A percentile compares a stretch with the other conserved stretches of the same genome.
phyloP scores from a whole-genome alignment of 805 yeast species.

The Lipomyces yamanashiensis region DNA sequence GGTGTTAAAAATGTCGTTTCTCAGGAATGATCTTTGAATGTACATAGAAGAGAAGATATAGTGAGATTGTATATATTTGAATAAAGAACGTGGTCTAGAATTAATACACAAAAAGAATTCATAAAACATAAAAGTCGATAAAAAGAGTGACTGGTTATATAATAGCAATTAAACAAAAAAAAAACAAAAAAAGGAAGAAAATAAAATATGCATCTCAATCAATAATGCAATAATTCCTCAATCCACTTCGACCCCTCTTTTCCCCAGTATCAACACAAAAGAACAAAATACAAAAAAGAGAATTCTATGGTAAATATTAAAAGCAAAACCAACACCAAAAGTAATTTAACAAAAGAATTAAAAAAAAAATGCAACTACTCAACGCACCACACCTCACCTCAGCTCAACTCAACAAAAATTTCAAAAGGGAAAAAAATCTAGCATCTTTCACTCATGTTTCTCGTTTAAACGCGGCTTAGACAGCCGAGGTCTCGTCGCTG shows the following conservation, averaged over 20 bases:
- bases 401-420: too few relatives aligned
- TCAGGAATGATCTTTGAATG: constrained; percentile 49
- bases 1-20: constrained; percentile 67
- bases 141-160: background rate
- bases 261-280: too few relatives aligned
- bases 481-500: background rate
- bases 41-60: background rate
- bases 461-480: too few relatives aligned
- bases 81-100: background rate
- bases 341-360: background rate
- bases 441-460: too few relatives aligned
- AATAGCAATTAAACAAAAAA: constrained; percentile 3
- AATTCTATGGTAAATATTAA: background rate
- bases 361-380: background rate
- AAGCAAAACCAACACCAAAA: background rate
- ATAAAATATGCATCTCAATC: background rate
- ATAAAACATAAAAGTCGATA: background rate
- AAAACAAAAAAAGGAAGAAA: background rate
- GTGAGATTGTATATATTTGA: background rate
- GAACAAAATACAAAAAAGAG: background rate
- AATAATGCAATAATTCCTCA: too few relatives aligned
- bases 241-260: too few relatives aligned
- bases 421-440: too few relatives aligned
- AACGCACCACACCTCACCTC: too few relatives aligned
- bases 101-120: background rate